A percentile compares a stretch with the other conserved stretches of the same genome.
Evolutionary conservation across 352 stramenopile genomes (phyloP).

Genomic region (Pythium folliculosum): DNA sequence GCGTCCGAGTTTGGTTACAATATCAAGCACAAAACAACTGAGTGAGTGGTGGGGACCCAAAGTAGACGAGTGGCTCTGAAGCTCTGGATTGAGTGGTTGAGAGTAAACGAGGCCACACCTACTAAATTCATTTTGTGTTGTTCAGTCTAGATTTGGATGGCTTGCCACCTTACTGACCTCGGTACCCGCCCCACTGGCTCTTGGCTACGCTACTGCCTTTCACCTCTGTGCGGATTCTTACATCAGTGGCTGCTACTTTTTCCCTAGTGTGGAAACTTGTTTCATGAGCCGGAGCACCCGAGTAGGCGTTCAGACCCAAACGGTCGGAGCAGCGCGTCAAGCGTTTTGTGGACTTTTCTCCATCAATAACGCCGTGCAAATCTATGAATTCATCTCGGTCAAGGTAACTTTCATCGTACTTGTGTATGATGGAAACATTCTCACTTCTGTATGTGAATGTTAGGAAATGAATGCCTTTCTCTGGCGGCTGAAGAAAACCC

Average conservation of each 20-base stretch:
- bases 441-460: not conserved
- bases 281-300: constrained; percentile 5
- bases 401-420: not conserved
- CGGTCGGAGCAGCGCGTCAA: not conserved
- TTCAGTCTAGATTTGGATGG: constrained; percentile 6
- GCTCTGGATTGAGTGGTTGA: not conserved
- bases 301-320: constrained; percentile 9
- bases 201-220: constrained; percentile 1
- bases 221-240: not conserved
- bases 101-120: not conserved
- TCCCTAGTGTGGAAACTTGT: not conserved
- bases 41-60: too few relatives aligned
- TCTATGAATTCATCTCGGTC: constrained; percentile 14
- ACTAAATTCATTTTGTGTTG: not conserved
- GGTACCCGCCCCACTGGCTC: not conserved
- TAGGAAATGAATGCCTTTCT: constrained; percentile 10
- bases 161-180: not conserved
- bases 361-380: constrained; percentile 22
- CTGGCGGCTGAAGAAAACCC: constrained; percentile 3
- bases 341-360: constrained; percentile 16
- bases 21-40: too few relatives aligned
- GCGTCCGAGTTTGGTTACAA: too few relatives aligned
- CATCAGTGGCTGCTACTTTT: constrained; percentile 6
- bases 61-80: too few relatives aligned
- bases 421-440: not conserved